A percentile compares a stretch with the other conserved stretches of the same genome.
Evolutionary conservation across 352 stramenopile genomes (phyloP).

Genomic region (Phytophthora crassamura): DNA sequence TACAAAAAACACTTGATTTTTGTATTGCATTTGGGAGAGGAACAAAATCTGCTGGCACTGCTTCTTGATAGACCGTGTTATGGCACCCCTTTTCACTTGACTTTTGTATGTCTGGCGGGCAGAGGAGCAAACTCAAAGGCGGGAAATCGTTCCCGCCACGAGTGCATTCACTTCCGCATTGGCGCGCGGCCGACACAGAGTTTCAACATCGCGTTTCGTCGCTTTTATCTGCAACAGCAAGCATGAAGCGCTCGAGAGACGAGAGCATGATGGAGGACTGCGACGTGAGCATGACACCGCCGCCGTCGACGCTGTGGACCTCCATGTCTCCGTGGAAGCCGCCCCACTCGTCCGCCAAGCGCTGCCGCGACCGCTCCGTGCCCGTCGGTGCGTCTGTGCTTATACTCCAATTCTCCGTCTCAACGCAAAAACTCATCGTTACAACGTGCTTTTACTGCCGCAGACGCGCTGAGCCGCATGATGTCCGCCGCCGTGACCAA

Average conservation of each 20-base stretch:
- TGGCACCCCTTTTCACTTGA: slow-evolving; percentile 17
- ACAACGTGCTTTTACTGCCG: neutral
- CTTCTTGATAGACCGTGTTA: slow-evolving; percentile 24
- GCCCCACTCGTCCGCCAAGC: slow-evolving; percentile 51
- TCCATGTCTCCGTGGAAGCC: slow-evolving; percentile 71
- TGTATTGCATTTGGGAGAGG: neutral
- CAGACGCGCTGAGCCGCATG: slow-evolving; percentile 78
- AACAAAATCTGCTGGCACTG: no score
- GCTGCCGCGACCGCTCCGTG: slow-evolving; percentile 70
- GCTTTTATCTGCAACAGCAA: neutral
- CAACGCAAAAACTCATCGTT: neutral
- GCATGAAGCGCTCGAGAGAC: slow-evolving; percentile 66
- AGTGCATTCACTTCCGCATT: slow-evolving; percentile 20
- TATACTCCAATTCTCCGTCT: neutral
- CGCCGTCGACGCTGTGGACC: slow-evolving; percentile 27
- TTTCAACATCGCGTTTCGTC: neutral
- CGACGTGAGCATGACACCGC: slow-evolving; percentile 36
- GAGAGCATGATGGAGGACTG: slow-evolving; percentile 25
- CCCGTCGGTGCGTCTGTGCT: slow-evolving; percentile 56
- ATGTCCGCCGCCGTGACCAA: slow-evolving; percentile 78
- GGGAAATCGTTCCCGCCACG: slow-evolving; percentile 34
- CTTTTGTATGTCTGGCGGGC: neutral
- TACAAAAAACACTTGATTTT: neutral
- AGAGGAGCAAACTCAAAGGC: neutral
- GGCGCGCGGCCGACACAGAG: slow-evolving; percentile 13